Evolutionary conservation across 306 rosid species (phyloP).

Genomic region (Medicago arabica): DNA sequence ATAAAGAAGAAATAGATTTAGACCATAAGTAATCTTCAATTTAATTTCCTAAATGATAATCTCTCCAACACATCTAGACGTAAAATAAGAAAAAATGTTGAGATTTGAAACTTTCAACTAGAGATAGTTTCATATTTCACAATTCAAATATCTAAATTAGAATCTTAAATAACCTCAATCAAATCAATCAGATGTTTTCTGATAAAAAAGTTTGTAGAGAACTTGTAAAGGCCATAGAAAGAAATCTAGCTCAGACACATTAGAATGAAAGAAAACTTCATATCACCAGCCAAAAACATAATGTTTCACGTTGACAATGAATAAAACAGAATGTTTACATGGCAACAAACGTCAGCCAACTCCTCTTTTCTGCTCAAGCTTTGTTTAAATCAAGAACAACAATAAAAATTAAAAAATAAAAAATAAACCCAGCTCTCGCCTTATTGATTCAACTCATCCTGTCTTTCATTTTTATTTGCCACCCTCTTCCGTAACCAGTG

Average conservation of each 20-base stretch:
- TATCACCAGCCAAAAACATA: neutral
- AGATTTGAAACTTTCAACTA: neutral
- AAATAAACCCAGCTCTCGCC: constrained; percentile 9
- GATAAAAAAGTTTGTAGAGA: neutral
- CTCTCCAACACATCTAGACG: neutral
- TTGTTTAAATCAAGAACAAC: constrained; percentile 28
- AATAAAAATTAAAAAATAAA: neutral
- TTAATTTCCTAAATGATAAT: constrained; percentile 10
- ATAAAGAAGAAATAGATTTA: neutral
- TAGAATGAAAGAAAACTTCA: neutral
- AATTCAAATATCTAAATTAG: constrained; percentile 28
- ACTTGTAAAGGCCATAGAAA: neutral
- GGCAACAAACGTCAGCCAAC: constrained; percentile 28
- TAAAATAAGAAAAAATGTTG: neutral
- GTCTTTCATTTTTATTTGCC: constrained; percentile 21
- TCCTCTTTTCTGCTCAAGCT: constrained; percentile 24
- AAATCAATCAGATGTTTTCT: constrained; percentile 6
- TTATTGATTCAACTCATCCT: constrained; percentile 9
- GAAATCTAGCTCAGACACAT: constrained; percentile 1
- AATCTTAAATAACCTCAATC: constrained; percentile 27
- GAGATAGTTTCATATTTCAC: constrained; percentile 20
- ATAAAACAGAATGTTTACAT: constrained; percentile 24
- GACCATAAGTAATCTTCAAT: constrained; percentile 5
- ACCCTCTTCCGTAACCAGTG: constrained; percentile 8
- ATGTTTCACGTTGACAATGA: neutral